Percentiles rank a stretch among this genome's conserved stretches.
Evolutionary conservation across 805 yeast genomes (phyloP).

Genomic region (Metschnikowia matae): DNA sequence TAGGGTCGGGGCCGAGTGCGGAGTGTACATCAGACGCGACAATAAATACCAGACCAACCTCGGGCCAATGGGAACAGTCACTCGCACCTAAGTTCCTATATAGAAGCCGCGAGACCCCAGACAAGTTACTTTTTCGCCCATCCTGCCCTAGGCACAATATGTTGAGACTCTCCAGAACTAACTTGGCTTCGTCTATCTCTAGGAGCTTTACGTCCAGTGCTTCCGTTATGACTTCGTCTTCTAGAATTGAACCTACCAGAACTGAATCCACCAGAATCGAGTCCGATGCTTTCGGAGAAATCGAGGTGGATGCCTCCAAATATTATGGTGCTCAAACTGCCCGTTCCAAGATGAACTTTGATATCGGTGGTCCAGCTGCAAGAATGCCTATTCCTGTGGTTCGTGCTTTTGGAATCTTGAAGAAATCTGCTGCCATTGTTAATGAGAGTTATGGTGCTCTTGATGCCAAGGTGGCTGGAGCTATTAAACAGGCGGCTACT

Average conservation of each 20-base stretch:
- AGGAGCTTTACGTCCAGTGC: constrained; percentile 32
- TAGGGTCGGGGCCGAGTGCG: no score
- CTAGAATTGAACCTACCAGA: neutral
- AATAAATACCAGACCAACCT: neutral
- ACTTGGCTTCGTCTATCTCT: constrained; percentile 10
- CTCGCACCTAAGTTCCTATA: constrained; percentile 5
- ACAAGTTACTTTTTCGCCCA: constrained; percentile 1
- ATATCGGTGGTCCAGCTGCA: constrained; percentile 91
- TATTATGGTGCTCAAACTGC: constrained; percentile 99
- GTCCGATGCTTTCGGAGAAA: constrained; percentile 95
- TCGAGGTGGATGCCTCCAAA: constrained; percentile 78
- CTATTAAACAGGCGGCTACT: constrained; percentile 90
- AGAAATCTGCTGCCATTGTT: constrained; percentile 92
- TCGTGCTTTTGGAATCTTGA: constrained; percentile 87
- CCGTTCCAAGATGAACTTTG: constrained; percentile 88
- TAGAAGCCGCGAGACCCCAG: constrained; percentile 8
- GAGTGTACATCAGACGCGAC: no score
- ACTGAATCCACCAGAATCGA: constrained; percentile 58
- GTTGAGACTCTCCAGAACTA: constrained; percentile 17
- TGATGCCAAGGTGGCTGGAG: constrained; percentile 77
- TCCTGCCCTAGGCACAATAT: constrained; percentile 6
- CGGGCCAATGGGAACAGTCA: constrained; percentile 7
- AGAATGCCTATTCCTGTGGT: constrained; percentile 88
- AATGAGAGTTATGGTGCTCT: constrained; percentile 74
- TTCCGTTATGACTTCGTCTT: constrained; percentile 12